phyloP scores from a whole-genome alignment of 2,329 filamentous ascomycete species.

The Neonectria coccinea region DNA sequence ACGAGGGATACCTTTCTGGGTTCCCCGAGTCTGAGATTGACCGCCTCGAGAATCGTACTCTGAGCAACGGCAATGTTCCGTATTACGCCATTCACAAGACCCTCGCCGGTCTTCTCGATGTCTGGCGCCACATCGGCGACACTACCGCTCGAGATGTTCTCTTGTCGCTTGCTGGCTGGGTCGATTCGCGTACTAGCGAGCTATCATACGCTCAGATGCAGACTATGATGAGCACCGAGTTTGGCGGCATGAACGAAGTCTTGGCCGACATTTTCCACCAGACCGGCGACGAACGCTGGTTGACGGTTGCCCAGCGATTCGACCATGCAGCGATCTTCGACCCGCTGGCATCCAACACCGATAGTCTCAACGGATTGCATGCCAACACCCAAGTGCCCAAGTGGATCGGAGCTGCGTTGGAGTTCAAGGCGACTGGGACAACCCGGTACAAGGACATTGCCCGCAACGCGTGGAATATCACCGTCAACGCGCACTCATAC shows the following conservation, averaged over 20 bases:
- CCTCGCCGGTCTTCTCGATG: constrained; percentile 63
- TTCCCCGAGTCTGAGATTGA: constrained; percentile 65
- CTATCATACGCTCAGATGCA: constrained; percentile 61
- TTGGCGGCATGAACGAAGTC: constrained; percentile 66
- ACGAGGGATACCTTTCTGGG: constrained; percentile 60
- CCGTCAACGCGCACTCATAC: constrained; percentile 60
- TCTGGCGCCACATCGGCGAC: constrained; percentile 59
- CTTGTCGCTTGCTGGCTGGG: constrained; percentile 60
- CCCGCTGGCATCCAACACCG: constrained; percentile 58
- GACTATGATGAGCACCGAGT: constrained; percentile 60
- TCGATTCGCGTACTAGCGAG: constrained; percentile 58
- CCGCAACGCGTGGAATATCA: constrained; percentile 61
- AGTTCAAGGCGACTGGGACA: constrained; percentile 62
- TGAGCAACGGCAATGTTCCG: constrained; percentile 63
- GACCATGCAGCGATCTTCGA: constrained; percentile 62
- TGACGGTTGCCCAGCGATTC: constrained; percentile 60
- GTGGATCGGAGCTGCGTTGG: constrained; percentile 62
- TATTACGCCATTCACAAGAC: constrained; percentile 68
- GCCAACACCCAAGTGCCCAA: constrained; percentile 67
- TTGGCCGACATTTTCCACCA: constrained; percentile 61
- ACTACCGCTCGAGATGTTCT: constrained; percentile 57
- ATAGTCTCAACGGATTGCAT: constrained; percentile 60
- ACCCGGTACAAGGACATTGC: constrained; percentile 61
- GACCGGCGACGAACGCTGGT: constrained; percentile 59
- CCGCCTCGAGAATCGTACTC: constrained; percentile 56